phyloP scores from a whole-genome alignment of 2,329 filamentous ascomycete genomes.

The Lasiodiplodia sp. region DNA sequence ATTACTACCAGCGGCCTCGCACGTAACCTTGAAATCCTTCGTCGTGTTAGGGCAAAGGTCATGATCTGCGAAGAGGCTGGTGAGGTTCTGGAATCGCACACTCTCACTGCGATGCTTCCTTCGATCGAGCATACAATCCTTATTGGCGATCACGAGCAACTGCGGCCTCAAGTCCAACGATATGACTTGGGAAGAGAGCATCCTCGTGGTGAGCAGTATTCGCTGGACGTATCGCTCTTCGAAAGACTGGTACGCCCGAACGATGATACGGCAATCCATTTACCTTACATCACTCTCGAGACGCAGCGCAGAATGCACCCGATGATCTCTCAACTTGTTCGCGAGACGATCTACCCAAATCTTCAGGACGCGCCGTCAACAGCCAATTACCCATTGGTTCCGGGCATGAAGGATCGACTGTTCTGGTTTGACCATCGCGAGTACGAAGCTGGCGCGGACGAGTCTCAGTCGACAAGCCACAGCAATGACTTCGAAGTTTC shows the following conservation, averaged over 20 bases:
- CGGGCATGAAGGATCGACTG: constrained; percentile 61
- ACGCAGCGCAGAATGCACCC: constrained; percentile 73
- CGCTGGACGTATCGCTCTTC: constrained; percentile 67
- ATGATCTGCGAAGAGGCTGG: constrained; percentile 73
- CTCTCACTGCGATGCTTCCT: constrained; percentile 66
- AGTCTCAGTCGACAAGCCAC: constrained; percentile 51
- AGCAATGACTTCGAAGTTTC: constrained; percentile 68
- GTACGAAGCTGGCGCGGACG: constrained; percentile 46
- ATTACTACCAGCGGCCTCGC: constrained; percentile 68
- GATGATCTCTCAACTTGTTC: constrained; percentile 65
- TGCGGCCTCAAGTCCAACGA: constrained; percentile 66
- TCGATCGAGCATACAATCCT: constrained; percentile 67
- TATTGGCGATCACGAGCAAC: constrained; percentile 70
- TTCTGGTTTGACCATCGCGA: constrained; percentile 70
- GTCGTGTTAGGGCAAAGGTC: constrained; percentile 61
- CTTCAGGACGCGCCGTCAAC: constrained; percentile 60
- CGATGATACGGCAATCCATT: constrained; percentile 18
- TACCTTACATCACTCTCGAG: constrained; percentile 49
- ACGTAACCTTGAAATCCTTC: constrained; percentile 60
- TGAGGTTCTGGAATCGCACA: constrained; percentile 71
- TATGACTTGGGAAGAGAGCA: constrained; percentile 63
- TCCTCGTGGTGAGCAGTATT: constrained; percentile 56
- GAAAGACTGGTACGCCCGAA: constrained; percentile 61
- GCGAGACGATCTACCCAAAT: constrained; percentile 63
- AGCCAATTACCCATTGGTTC: constrained; percentile 54